phyloP scores from a whole-genome alignment of 2,329 filamentous ascomycete genomes.

The Mariannaea sp. region DNA sequence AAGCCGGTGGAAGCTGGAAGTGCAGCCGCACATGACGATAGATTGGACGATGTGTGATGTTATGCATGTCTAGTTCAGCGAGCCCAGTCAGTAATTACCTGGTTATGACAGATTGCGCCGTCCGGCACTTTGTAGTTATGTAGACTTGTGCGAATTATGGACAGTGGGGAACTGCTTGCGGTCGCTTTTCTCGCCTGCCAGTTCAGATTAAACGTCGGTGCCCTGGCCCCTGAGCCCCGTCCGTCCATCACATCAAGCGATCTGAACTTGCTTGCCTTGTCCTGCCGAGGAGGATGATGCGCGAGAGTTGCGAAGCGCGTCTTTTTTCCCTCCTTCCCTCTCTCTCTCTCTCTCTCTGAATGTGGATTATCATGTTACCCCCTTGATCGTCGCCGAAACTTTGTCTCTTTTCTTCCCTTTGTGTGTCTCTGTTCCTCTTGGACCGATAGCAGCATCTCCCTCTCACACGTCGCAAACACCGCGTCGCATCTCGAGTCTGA shows the following conservation, averaged over 20 bases:
- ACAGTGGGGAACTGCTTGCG: not conserved
- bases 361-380: constrained; percentile 14
- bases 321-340: not conserved
- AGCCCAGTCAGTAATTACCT: not conserved
- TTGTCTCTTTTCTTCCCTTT: not conserved
- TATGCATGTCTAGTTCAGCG: not conserved
- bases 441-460: constrained; percentile 7
- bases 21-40: not conserved
- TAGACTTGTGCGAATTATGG: too few species aligned
- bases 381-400: constrained; percentile 5
- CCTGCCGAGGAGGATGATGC: constrained; percentile 12
- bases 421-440: constrained; percentile 3
- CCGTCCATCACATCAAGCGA: constrained; percentile 8
- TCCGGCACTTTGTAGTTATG: too few species aligned
- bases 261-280: constrained; percentile 3
- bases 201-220: not conserved
- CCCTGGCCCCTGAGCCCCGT: constrained; percentile 5
- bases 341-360: not conserved
- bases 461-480: constrained; percentile 2
- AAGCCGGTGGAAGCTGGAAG: not conserved
- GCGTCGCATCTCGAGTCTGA: constrained; percentile 9
- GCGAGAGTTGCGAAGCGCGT: constrained; percentile 5
- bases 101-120: not conserved
- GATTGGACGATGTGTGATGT: not conserved
- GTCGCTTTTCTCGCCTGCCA: not conserved